Evolutionary conservation across 257 asterid species (phyloP).

Genomic region (Agastache rugosa): DNA sequence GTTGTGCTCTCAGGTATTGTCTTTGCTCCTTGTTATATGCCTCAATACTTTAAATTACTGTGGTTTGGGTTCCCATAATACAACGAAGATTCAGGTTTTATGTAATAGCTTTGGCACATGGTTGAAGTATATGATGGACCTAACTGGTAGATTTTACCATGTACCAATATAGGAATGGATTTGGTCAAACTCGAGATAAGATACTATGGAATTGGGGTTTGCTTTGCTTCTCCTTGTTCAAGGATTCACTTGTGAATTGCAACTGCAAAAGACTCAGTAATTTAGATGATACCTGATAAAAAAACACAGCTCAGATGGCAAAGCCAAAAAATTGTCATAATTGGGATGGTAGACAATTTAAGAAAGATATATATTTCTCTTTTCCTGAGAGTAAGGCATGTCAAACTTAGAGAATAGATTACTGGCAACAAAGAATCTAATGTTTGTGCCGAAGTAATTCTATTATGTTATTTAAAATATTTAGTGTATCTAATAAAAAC

Average conservation of each 20-base stretch:
- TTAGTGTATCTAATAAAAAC: too few species aligned
- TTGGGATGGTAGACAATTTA: background rate
- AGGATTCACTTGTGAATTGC: background rate
- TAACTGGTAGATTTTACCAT: background rate
- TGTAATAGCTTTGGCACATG: background rate
- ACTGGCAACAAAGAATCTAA: background rate
- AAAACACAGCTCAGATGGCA: background rate
- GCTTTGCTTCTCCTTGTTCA: background rate
- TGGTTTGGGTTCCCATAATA: slow-evolving; percentile 27
- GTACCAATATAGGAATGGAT: background rate
- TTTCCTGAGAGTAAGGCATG: background rate
- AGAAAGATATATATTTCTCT: background rate
- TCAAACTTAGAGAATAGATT: background rate
- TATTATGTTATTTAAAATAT: background rate
- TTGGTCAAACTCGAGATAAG: background rate
- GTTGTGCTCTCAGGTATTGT: slow-evolving; percentile 91
- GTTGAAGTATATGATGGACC: slow-evolving; percentile 16
- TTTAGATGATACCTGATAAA: background rate
- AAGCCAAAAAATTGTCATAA: background rate
- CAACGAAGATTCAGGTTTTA: background rate
- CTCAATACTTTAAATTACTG: background rate
- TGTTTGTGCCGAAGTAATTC: background rate
- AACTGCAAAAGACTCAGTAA: background rate
- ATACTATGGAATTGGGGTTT: background rate
- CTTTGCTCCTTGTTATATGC: background rate